Conservation (phyloP, 345 rosid genomes). For the Abelmoschus esculentus region DNA sequence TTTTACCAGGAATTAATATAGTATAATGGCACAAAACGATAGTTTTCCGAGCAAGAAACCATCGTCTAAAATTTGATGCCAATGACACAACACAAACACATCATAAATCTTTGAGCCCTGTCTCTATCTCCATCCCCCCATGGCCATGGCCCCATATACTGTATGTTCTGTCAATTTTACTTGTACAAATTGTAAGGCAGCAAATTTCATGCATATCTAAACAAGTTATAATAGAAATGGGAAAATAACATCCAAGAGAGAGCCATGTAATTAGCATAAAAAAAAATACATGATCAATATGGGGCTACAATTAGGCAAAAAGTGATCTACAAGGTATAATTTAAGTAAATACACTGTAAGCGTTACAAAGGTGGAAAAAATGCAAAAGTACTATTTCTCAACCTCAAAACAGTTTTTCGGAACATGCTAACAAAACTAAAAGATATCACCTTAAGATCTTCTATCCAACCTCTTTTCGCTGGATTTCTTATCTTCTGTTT, state of each 20-base stretch:
- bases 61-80: slow-evolving; percentile 7
- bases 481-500: no score
- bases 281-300: neutral
- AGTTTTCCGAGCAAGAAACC: no score
- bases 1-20: no score
- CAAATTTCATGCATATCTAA: no score
- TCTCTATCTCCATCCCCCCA: neutral
- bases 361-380: no score
- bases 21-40: no score
- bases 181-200: no score
- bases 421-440: neutral
- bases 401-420: neutral
- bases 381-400: neutral
- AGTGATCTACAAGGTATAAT: neutral
- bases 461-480: no score
- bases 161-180: no score
- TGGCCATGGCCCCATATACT: no score
- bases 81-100: neutral
- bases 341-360: neutral
- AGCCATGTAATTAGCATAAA: neutral
- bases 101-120: neutral
- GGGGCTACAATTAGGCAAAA: neutral
- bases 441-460: neutral
- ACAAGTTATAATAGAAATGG: no score
- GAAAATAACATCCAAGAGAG: no score